A percentile compares a stretch with the other conserved stretches of the same genome.
phyloP scores from a whole-genome alignment of 2,329 filamentous ascomycete species.

The Cytospora mali region DNA sequence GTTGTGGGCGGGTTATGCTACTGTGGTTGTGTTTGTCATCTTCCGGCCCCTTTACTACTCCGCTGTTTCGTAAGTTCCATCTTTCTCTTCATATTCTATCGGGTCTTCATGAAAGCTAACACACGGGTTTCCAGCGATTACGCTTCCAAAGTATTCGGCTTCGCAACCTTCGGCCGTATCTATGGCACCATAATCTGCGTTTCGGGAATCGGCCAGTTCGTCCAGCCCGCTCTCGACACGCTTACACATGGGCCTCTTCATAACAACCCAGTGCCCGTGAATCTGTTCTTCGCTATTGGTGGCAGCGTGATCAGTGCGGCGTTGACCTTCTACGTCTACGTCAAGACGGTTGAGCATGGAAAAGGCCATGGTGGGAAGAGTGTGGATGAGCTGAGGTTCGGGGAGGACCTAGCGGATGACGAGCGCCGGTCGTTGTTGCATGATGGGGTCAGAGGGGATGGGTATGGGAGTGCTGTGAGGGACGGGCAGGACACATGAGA shows the following conservation, averaged over 20 bases:
- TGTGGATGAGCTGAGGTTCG: neutral
- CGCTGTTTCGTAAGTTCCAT: constrained; percentile 59
- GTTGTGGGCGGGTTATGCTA: constrained; percentile 63
- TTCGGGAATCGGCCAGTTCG: constrained; percentile 72
- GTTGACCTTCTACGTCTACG: constrained; percentile 58
- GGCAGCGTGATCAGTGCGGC: constrained; percentile 58
- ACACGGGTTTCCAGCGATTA: constrained; percentile 58
- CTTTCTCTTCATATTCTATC: neutral
- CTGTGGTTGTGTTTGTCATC: constrained; percentile 69
- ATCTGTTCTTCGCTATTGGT: constrained; percentile 55
- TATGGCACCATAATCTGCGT: constrained; percentile 76
- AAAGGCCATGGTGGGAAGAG: neutral
- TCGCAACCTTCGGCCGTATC: constrained; percentile 78
- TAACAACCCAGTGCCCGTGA: constrained; percentile 66
- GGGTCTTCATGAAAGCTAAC: neutral
- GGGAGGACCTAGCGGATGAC: constrained; percentile 2
- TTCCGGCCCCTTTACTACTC: constrained; percentile 79
- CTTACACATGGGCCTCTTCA: constrained; percentile 65
- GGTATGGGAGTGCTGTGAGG: neutral
- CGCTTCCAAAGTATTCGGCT: constrained; percentile 76
- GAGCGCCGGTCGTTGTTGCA: constrained; percentile 7
- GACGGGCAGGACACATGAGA: neutral
- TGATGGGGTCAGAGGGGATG: neutral
- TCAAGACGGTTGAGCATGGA: constrained; percentile 28
- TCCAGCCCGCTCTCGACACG: constrained; percentile 69